Base-by-base conservation (phyloP, 768 basidiomycete species). In the Lepiota brunneoincarnata region DNA sequence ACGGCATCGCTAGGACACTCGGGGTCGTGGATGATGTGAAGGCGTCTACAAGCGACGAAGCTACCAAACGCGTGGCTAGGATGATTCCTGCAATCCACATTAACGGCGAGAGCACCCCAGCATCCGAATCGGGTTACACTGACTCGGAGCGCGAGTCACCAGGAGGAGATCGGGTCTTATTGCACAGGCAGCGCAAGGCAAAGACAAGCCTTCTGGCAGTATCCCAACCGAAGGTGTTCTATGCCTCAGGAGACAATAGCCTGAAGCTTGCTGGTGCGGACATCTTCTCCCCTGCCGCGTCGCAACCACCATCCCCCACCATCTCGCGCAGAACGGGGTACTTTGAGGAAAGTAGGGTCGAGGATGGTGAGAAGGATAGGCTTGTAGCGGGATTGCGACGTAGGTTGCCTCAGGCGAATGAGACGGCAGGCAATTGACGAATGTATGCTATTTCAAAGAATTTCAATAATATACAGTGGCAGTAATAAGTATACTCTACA, bases 1-100 rank as follows among this genome's bases (percentile, higher is more conserved):
- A 92, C 61, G 82, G 84, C 54, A 88, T 93, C 64, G 91, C 87
- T 11, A 84, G 90, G 54, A 91, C 89, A 5, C 77, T 93, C 47
- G 90, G 89, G 31, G 78, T 89, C 49, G 79, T 89, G 58, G 89
- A 90, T 67, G 80, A 81, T 56, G 82, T 84, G 48, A 86, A 84
- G 64, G 86, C 88, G 0, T 85, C 87, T 11, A 89, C 87, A 21
- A 82, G 79, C 66, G 87, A 86, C 59, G 77, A 75, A 56, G 60
- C 69, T 23, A 75, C 75, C 6, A 66, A 72, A 17, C 70, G 73
- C 51, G 57, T 58, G 55, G 62, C 59, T 23, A 28, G 31, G 21
- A 51, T 53, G 42, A 42, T 65, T 6, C 75, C 76, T 3, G 49
- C 67, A 45, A 71, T 75, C 40, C 65, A 61, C 23, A 58, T 77